Percentiles rank a stretch among this genome's conserved stretches.
phyloP scores from a whole-genome alignment of 352 stramenopile species.

The Aphanomyces stellatus region DNA sequence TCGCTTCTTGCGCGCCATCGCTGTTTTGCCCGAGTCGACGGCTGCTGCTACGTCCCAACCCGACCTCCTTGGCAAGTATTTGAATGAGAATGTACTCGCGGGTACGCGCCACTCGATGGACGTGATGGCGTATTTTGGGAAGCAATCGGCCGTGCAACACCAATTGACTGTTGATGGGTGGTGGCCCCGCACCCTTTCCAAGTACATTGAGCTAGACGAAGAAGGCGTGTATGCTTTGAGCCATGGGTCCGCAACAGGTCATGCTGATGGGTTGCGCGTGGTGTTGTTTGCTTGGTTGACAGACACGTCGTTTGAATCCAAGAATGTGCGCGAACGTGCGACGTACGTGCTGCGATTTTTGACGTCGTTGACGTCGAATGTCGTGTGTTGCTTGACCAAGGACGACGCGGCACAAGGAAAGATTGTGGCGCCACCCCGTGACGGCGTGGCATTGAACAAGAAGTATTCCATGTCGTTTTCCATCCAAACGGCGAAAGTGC shows the following conservation, averaged over 20 bases:
- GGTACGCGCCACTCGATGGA: conserved; percentile 18
- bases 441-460: conserved; percentile 18
- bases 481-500: conserved; percentile 27
- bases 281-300: conserved; percentile 58
- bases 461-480: conserved; percentile 32
- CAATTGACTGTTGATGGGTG: conserved; percentile 30
- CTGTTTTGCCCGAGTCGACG: too few relatives aligned
- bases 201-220: conserved; percentile 29
- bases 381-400: conserved; percentile 41
- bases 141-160: conserved; percentile 39
- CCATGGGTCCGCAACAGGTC: neutral
- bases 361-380: conserved; percentile 36
- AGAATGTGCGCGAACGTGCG: conserved; percentile 41
- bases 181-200: conserved; percentile 43
- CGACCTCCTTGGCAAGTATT: conserved; percentile 24
- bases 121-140: conserved; percentile 49
- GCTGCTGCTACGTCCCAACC: too few relatives aligned
- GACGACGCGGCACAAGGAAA: conserved; percentile 32
- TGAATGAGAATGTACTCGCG: neutral
- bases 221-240: conserved; percentile 49
- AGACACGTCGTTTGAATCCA: conserved; percentile 33
- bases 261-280: conserved; percentile 17
- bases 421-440: neutral
- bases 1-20: conserved; percentile 51
- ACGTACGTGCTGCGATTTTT: conserved; percentile 70